A percentile compares a stretch with the other conserved stretches of the same genome.
Conservation (phyloP, 495 filamentous ascomycete species). For the Aspergillus sclerotiicarbonarius region DNA sequence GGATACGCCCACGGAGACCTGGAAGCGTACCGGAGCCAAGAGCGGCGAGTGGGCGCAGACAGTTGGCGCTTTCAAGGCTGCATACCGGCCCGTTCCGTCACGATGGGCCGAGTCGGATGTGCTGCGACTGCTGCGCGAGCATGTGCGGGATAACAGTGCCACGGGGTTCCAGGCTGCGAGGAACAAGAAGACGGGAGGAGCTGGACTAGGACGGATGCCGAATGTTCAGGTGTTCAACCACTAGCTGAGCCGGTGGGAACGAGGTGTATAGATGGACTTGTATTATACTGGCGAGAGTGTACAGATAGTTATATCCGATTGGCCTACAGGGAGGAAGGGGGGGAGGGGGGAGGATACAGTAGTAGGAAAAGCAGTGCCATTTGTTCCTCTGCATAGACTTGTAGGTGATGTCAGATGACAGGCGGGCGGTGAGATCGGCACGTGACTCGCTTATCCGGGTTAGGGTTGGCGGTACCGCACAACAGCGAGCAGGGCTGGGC, state of each 20-base stretch:
- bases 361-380: neutral
- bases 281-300: neutral
- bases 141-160: constrained; percentile 66
- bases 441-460: constrained; percentile 36
- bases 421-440: constrained; percentile 4
- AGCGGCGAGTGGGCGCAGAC: constrained; percentile 96
- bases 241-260: constrained; percentile 4
- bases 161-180: constrained; percentile 50
- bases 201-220: constrained; percentile 52
- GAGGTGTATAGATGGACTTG: constrained; percentile 2
- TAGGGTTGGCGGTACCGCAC: constrained; percentile 41
- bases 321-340: no score
- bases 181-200: constrained; percentile 45
- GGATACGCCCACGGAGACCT: constrained; percentile 51
- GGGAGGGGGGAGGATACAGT: no score
- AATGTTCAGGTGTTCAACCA: constrained; percentile 51
- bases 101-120: constrained; percentile 84
- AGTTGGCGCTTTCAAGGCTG: constrained; percentile 87
- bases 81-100: constrained; percentile 82
- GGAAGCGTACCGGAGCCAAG: constrained; percentile 51
- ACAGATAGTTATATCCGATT: no score
- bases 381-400: neutral
- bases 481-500: constrained; percentile 28
- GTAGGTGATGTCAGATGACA: no score
- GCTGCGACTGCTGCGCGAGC: constrained; percentile 68